A percentile compares a stretch with the other conserved stretches of the same genome.
phyloP scores from a whole-genome alignment of 805 yeast species.

The Kluyveromyces starmeri region DNA sequence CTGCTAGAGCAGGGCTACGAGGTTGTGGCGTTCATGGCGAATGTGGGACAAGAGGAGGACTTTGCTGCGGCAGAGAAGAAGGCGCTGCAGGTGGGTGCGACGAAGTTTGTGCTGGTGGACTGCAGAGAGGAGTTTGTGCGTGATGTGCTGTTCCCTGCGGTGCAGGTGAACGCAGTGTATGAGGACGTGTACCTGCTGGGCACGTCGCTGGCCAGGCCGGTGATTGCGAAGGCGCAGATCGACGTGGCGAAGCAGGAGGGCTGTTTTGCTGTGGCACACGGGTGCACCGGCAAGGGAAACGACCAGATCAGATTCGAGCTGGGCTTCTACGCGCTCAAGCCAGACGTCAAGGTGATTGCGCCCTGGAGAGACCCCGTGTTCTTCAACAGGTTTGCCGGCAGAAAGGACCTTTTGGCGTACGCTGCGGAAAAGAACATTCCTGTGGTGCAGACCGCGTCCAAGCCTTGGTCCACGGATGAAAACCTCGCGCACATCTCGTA shows the following conservation, averaged over 20 bases:
- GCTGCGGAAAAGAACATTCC: slow-evolving; percentile 89
- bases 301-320: slow-evolving; percentile 98
- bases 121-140: slow-evolving; percentile 93
- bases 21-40: slow-evolving; percentile 96
- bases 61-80: slow-evolving; percentile 94
- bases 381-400: slow-evolving; percentile 94
- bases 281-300: slow-evolving; percentile 99
- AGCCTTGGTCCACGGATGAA: slow-evolving; percentile 99
- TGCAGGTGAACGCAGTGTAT: slow-evolving; percentile 94
- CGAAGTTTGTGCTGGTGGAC: slow-evolving; percentile 88
- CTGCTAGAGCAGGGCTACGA: slow-evolving; percentile 95
- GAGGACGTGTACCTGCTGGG: slow-evolving; percentile 96
- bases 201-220: slow-evolving; percentile 97
- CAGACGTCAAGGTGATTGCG: slow-evolving; percentile 92
- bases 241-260: slow-evolving; percentile 95
- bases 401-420: slow-evolving; percentile 90
- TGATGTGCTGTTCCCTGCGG: slow-evolving; percentile 88
- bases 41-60: slow-evolving; percentile 99
- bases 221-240: slow-evolving; percentile 96
- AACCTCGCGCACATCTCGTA: slow-evolving; percentile 98
- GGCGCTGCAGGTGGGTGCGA: slow-evolving; percentile 94
- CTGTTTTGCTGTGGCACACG: slow-evolving; percentile 97
- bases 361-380: slow-evolving; percentile 99
- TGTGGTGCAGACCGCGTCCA: slow-evolving; percentile 94
- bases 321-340: slow-evolving; percentile 94